Evolutionary conservation across 2,329 filamentous ascomycete genomes (phyloP).

Genomic region (Penicillium sp.): DNA sequence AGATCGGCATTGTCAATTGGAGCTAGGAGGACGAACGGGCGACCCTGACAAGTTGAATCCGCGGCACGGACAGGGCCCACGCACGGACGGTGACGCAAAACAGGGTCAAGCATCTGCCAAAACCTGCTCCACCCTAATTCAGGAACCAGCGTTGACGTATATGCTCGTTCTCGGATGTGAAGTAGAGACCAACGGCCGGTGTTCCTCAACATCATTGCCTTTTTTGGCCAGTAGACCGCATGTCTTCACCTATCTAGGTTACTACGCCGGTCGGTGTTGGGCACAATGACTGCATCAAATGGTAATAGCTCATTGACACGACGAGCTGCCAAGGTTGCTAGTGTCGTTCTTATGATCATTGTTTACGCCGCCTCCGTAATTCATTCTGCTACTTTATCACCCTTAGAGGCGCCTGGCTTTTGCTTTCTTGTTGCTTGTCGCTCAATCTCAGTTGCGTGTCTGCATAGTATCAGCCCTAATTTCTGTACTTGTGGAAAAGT

Average conservation of each 20-base stretch:
- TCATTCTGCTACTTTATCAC: background rate
- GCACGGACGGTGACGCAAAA: slow-evolving; percentile 9
- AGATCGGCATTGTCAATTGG: background rate
- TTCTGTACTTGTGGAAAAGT: background rate
- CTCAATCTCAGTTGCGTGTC: background rate
- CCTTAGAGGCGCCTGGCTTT: background rate
- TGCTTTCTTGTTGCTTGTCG: background rate
- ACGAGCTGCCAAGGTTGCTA: background rate
- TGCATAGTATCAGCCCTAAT: background rate
- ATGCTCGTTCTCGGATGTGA: background rate
- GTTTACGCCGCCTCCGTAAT: background rate
- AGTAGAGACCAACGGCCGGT: background rate
- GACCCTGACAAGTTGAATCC: background rate
- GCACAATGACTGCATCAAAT: background rate
- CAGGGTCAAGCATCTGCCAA: slow-evolving; percentile 4
- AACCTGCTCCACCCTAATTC: slow-evolving; percentile 13
- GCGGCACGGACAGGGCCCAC: background rate
- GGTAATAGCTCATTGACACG: background rate
- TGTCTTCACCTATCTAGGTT: background rate
- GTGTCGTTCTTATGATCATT: background rate
- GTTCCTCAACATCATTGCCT: background rate
- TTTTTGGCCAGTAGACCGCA: background rate
- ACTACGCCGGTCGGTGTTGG: background rate
- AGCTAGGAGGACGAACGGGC: background rate
- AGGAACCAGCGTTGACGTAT: slow-evolving; percentile 3